Conservation (phyloP, 495 filamentous ascomycete genomes). For the Trichoderma orchidacearum region DNA sequence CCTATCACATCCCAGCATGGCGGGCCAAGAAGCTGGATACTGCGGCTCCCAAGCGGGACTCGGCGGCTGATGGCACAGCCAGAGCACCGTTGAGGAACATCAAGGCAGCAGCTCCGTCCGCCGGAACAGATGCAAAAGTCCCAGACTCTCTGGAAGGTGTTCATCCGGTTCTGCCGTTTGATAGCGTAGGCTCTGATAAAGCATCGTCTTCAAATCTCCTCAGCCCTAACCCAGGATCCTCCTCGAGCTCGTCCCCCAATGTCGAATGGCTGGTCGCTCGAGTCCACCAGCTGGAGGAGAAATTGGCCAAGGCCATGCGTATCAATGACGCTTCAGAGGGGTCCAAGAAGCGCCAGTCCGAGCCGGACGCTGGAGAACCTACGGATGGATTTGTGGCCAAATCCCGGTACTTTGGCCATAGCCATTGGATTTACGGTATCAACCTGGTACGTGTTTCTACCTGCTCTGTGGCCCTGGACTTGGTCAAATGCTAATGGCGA, state of each 20-base stretch:
- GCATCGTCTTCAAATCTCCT: neutral
- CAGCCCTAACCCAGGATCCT: neutral
- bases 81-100: neutral
- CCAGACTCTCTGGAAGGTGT: neutral
- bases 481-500: no score
- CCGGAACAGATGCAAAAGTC: neutral
- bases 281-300: slow-evolving; percentile 17
- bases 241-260: neutral
- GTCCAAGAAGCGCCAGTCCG: neutral
- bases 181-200: neutral
- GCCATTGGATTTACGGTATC: slow-evolving; percentile 39
- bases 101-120: neutral
- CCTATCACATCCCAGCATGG: neutral
- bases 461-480: slow-evolving; percentile 22
- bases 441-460: slow-evolving; percentile 37
- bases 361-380: neutral
- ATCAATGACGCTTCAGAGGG: slow-evolving; percentile 1
- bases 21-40: slow-evolving; percentile 16
- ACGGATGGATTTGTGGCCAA: slow-evolving; percentile 16
- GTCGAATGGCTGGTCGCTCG: slow-evolving; percentile 10
- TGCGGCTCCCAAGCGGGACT: slow-evolving; percentile 9
- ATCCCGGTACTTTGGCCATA: slow-evolving; percentile 35
- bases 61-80: neutral
- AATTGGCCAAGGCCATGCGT: slow-evolving; percentile 13
- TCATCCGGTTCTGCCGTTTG: neutral